Conservation (phyloP, 2,329 filamentous ascomycete species). For the Alternaria rosae region DNA sequence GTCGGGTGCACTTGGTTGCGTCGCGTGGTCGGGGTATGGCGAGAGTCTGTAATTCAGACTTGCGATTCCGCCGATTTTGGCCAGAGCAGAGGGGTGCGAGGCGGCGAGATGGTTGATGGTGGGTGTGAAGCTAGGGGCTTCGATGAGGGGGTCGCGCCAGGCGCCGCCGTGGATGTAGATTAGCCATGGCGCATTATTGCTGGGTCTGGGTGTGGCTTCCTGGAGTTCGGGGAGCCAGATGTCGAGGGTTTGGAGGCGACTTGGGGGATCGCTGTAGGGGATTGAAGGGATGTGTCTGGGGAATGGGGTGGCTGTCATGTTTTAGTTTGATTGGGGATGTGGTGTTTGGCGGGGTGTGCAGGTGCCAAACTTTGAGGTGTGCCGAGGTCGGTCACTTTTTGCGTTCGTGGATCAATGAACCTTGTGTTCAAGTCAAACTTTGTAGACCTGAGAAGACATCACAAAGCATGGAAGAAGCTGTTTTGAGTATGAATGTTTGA, state of each 20-base stretch:
- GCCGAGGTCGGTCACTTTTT: background rate
- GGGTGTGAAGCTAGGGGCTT: constrained; percentile 42
- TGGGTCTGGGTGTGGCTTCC: constrained; percentile 5
- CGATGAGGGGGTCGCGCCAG: constrained; percentile 58
- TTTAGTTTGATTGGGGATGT: constrained; percentile 12
- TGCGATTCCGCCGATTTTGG: constrained; percentile 65
- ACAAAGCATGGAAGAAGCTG: background rate
- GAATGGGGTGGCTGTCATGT: constrained; percentile 25
- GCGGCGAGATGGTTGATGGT: constrained; percentile 48
- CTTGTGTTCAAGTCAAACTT: background rate
- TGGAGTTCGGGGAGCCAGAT: constrained; percentile 51
- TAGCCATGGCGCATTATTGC: constrained; percentile 41
- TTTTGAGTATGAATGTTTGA: constrained; percentile 18
- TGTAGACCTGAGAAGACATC: too few species aligned
- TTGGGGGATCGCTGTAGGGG: constrained; percentile 36
- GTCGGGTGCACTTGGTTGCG: constrained; percentile 57
- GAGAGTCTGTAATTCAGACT: constrained; percentile 72
- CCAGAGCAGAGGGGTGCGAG: constrained; percentile 9
- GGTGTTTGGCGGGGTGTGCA: constrained; percentile 25
- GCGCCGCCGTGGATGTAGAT: constrained; percentile 60
- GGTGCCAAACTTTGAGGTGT: background rate
- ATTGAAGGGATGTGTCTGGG: constrained; percentile 29
- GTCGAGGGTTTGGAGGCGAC: constrained; percentile 53
- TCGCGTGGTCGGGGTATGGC: constrained; percentile 54
- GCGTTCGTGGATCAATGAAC: background rate